Evolutionary conservation across 345 rosid genomes (phyloP).

Genomic region (Euphorbia tirucalli): DNA sequence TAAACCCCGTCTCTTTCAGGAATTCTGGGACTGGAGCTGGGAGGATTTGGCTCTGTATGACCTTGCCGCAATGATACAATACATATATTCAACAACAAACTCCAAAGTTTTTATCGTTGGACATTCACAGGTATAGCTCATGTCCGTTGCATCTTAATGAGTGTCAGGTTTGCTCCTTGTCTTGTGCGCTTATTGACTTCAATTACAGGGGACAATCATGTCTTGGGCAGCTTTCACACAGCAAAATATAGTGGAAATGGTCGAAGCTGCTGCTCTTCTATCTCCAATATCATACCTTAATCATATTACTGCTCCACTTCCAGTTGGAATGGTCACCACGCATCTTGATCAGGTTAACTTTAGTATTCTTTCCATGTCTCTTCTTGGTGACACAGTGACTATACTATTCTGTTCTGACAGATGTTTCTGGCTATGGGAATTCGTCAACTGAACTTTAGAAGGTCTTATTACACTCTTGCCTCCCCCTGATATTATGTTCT

Average conservation of each 20-base stretch:
- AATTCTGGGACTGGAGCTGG: conserved; percentile 99
- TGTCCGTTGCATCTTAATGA: background rate
- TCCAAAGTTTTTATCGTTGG: conserved; percentile 82
- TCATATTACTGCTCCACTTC: conserved; percentile 79
- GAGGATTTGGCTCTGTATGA: conserved; percentile 84
- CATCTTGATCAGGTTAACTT: conserved; percentile 84
- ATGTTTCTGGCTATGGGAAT: conserved; percentile 77
- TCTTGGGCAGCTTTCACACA: conserved; percentile 85
- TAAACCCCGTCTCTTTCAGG: conserved; percentile 44
- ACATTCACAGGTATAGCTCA: conserved; percentile 75
- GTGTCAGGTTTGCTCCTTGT: conserved; percentile 1
- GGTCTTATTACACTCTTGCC: conserved; percentile 36
- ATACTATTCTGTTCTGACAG: conserved; percentile 34
- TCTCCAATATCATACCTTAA: conserved; percentile 87
- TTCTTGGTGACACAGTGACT: conserved; percentile 21
- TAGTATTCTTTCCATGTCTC: conserved; percentile 12
- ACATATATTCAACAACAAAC: conserved; percentile 46
- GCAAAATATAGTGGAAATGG: conserved; percentile 63
- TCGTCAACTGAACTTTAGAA: conserved; percentile 82
- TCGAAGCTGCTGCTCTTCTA: conserved; percentile 91
- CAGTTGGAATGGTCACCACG: conserved; percentile 70
- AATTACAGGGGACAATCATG: conserved; percentile 78
- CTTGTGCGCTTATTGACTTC: conserved; percentile 13
- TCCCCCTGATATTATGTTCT: background rate
- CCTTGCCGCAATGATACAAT: conserved; percentile 64